phyloP scores from a whole-genome alignment of 2,329 filamentous ascomycete genomes.

The Neofusicoccum laricinum region DNA sequence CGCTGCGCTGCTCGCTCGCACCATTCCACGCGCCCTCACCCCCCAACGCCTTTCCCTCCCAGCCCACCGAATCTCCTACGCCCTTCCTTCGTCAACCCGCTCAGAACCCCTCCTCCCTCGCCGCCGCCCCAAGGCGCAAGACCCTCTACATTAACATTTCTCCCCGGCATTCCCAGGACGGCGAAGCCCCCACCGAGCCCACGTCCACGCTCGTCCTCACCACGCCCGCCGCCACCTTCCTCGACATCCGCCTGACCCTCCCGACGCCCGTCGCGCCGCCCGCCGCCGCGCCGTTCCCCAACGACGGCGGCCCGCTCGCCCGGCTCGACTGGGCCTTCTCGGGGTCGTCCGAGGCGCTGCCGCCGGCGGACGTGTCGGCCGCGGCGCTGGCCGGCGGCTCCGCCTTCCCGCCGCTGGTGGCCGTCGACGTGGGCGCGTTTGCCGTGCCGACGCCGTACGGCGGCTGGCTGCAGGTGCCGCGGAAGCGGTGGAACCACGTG shows the following conservation, averaged over 20 bases:
- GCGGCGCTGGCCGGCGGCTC: constrained; percentile 23
- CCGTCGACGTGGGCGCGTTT: constrained; percentile 19
- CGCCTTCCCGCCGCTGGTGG: neutral
- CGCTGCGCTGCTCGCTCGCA: too few relatives aligned
- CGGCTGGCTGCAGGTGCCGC: neutral
- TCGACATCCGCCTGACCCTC: constrained; percentile 58
- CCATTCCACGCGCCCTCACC: neutral
- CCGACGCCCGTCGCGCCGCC: constrained; percentile 17
- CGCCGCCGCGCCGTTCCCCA: constrained; percentile 19
- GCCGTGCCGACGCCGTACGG: neutral
- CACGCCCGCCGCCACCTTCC: constrained; percentile 55
- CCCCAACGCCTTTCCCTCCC: too few relatives aligned
- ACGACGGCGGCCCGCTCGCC: constrained; percentile 25
- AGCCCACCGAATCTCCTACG: too few relatives aligned
- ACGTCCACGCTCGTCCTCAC: constrained; percentile 66
- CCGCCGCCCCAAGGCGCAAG: neutral
- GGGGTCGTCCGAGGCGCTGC: constrained; percentile 44
- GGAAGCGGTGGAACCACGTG: constrained; percentile 57
- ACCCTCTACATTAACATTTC: too few relatives aligned
- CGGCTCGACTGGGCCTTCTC: constrained; percentile 65
- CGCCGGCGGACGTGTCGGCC: constrained; percentile 23
- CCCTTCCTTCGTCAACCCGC: too few relatives aligned
- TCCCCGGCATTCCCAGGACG: neutral
- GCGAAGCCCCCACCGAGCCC: constrained; percentile 51
- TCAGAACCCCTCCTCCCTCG: neutral